Conservation (phyloP, 2,329 filamentous ascomycete species). For the Coniella vitis region DNA sequence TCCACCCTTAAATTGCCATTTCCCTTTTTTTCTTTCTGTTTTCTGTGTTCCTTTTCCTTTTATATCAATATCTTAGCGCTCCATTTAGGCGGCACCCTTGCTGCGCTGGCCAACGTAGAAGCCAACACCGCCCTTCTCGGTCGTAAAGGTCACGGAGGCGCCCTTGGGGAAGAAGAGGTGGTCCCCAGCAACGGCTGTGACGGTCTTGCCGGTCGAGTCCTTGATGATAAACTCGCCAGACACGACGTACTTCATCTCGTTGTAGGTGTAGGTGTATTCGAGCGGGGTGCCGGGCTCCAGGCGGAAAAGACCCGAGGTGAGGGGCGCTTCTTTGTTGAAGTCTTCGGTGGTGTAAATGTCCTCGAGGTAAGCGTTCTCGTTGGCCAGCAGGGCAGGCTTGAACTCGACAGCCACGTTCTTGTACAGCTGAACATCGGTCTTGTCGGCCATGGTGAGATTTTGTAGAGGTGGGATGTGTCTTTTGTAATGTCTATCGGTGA, state of each 20-base stretch:
- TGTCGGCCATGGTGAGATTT: not conserved
- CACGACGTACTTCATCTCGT: conserved; percentile 69
- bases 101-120: conserved; percentile 46
- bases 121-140: conserved; percentile 51
- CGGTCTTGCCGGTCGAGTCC: conserved; percentile 54
- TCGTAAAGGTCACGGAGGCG: conserved; percentile 58
- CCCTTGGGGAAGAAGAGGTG: conserved; percentile 65
- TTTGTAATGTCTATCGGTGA: too few species aligned
- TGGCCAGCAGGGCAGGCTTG: conserved; percentile 59
- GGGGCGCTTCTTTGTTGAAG: conserved; percentile 49
- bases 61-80: not conserved
- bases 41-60: too few species aligned
- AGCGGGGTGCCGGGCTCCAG: conserved; percentile 61
- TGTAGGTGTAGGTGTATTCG: conserved; percentile 58
- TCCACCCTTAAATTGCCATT: not conserved
- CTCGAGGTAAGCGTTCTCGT: conserved; percentile 61
- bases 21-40: too few species aligned
- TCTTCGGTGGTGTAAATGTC: conserved; percentile 53
- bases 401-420: conserved; percentile 26
- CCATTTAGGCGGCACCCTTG: conserved; percentile 23
- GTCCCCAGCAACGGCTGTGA: conserved; percentile 54
- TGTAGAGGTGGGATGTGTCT: too few species aligned
- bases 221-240: conserved; percentile 58
- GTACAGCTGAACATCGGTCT: conserved; percentile 4
- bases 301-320: conserved; percentile 59